These are phyloP conservation scores for Sugiyamaella novakii DNA, from an alignment of 1,139 yeast species.

Conservation along the genomic window DNA sequence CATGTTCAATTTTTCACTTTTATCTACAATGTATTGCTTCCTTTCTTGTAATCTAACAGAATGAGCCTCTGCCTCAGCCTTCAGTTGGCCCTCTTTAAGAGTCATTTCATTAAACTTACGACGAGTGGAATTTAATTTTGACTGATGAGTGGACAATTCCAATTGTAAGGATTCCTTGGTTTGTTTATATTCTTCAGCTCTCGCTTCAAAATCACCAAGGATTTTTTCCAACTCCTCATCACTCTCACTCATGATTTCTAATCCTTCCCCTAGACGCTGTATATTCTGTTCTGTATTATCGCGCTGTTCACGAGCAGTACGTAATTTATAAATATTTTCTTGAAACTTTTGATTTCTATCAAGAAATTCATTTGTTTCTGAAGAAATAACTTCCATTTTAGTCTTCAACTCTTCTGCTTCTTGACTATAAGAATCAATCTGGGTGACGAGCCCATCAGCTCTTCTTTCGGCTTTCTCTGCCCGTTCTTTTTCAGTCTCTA, in stretches of 20 bases:
- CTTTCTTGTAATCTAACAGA: conserved; percentile 1
- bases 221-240: conserved; percentile 54
- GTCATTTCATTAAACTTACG: conserved; percentile 44
- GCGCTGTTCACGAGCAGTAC: conserved; percentile 49
- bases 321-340: conserved; percentile 63
- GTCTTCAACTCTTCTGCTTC: conserved; percentile 55
- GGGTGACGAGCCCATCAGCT: conserved; percentile 49
- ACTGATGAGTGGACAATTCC: not conserved
- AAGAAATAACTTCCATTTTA: conserved; percentile 56
- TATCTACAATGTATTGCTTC: conserved; percentile 33
- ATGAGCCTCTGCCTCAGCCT: conserved; percentile 50
- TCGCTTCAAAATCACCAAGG: conserved; percentile 56
- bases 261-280: conserved; percentile 51
- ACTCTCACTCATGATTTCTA: conserved; percentile 50
- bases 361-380: conserved; percentile 65
- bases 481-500: conserved; percentile 70
- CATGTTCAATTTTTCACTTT: conserved; percentile 19
- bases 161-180: conserved; percentile 18
- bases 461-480: conserved; percentile 61
- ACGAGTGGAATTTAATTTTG: conserved; percentile 3
- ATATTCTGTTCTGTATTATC: conserved; percentile 52
- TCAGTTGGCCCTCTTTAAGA: conserved; percentile 60
- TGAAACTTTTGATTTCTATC: conserved; percentile 83
- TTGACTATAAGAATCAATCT: conserved; percentile 50
- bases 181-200: conserved; percentile 47